Conservation (phyloP, 306 rosid species). For the Oxytropis ochrocephala region DNA sequence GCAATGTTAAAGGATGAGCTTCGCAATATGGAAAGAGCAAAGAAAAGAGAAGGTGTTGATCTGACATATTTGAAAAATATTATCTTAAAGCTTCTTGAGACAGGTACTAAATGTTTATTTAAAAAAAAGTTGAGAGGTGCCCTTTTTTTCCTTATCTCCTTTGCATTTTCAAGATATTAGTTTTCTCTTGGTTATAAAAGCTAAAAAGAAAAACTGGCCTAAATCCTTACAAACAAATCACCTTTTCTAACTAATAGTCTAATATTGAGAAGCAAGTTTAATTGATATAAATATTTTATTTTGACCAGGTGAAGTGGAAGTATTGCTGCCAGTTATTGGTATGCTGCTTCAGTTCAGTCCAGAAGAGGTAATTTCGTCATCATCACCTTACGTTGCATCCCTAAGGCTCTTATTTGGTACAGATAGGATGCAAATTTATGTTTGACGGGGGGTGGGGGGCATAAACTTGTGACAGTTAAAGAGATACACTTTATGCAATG, state of each 20-base stretch:
- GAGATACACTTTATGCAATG: neutral
- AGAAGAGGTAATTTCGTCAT: conserved; percentile 64
- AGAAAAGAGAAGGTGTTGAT: conserved; percentile 97
- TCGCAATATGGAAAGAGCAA: conserved; percentile 71
- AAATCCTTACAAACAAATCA: no score
- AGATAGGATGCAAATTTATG: neutral
- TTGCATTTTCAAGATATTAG: no score
- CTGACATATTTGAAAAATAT: conserved; percentile 92
- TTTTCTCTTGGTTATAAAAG: no score
- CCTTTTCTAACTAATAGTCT: neutral
- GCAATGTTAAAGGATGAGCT: conserved; percentile 77
- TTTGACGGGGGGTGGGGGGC: neutral
- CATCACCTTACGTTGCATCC: neutral
- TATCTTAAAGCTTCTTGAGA: conserved; percentile 93
- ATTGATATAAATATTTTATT: neutral
- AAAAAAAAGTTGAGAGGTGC: conserved; percentile 1
- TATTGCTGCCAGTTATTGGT: conserved; percentile 82
- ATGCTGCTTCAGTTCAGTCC: conserved; percentile 99
- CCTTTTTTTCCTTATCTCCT: neutral
- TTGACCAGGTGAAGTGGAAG: conserved; percentile 88
- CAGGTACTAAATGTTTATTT: conserved; percentile 42
- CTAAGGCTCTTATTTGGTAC: neutral
- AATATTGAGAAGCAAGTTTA: conserved; percentile 2
- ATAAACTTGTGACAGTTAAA: conserved; percentile 7
- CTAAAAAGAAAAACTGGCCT: no score